Conservation (phyloP, 257 asterid genomes). For the Fraxinus pennsylvanica region DNA sequence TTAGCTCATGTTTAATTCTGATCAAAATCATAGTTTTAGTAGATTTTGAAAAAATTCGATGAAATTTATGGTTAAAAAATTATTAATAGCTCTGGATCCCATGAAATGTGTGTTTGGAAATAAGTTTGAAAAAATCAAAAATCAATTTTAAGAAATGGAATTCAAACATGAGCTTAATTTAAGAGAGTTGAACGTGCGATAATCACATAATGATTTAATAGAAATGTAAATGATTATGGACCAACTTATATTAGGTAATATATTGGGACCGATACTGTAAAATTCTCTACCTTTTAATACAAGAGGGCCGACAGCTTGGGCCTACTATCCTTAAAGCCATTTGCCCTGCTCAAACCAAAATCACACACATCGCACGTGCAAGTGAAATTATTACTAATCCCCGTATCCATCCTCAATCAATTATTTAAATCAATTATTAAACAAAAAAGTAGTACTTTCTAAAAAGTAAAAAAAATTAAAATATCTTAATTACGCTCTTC, state of each 20-base stretch:
- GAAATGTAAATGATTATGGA: not conserved
- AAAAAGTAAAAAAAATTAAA: not conserved
- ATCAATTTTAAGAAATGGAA: no score
- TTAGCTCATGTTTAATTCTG: no score
- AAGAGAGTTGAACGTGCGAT: not conserved
- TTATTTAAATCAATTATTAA: conserved; percentile 2
- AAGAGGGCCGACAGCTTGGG: conserved; percentile 17
- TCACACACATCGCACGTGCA: conserved; percentile 21
- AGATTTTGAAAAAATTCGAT: no score
- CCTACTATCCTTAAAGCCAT: conserved; percentile 12
- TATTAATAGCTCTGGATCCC: no score
- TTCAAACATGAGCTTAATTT: no score
- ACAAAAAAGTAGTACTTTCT: not conserved
- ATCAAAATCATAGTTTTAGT: no score
- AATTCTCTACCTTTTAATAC: not conserved
- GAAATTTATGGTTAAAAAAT: no score
- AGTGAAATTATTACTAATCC: conserved; percentile 18
- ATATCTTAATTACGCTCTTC: not conserved
- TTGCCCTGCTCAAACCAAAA: conserved; percentile 8
- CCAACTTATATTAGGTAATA: not conserved
- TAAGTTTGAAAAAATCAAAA: no score
- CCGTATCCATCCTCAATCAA: not conserved
- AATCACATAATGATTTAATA: not conserved
- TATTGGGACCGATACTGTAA: not conserved
- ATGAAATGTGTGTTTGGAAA: no score